Evolutionary conservation across 2,329 filamentous ascomycete species (phyloP).

Genomic region (Fusarium neocosmosporiellum): DNA sequence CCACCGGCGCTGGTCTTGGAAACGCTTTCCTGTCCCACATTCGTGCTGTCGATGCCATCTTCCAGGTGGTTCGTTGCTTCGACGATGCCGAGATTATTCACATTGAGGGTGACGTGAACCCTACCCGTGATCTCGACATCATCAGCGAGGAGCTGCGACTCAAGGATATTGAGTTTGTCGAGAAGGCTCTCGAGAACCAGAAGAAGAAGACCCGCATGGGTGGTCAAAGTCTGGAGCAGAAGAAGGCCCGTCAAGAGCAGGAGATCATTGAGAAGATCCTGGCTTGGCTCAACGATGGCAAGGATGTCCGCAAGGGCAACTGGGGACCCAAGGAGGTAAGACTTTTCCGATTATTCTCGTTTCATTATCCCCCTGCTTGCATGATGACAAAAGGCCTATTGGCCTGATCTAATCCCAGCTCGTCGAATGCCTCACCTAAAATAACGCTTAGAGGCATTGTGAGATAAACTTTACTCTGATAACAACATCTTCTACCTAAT

Average conservation of each 20-base stretch:
- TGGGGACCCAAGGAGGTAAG: constrained; percentile 97
- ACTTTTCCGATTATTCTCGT: constrained; percentile 33
- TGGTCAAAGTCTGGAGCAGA: constrained; percentile 96
- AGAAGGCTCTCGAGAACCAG: constrained; percentile 92
- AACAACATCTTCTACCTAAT: constrained; percentile 24
- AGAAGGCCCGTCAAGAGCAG: constrained; percentile 95
- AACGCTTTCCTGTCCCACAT: constrained; percentile 99
- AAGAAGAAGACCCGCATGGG: constrained; percentile 96
- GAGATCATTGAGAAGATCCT: constrained; percentile 93
- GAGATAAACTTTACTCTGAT: constrained; percentile 88
- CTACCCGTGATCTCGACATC: constrained; percentile 91
- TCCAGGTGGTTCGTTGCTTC: constrained; percentile 96
- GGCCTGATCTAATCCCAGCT: constrained; percentile 99
- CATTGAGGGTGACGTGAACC: constrained; percentile 98
- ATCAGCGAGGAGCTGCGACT: constrained; percentile 96
- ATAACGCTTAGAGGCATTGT: constrained; percentile 80
- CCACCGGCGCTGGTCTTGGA: constrained; percentile 95
- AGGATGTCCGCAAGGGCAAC: constrained; percentile 90
- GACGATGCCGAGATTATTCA: constrained; percentile 99
- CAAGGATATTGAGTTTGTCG: constrained; percentile 98
- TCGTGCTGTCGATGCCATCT: constrained; percentile 96
- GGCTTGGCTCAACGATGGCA: constrained; percentile 83
- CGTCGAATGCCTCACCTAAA: constrained; percentile 88
- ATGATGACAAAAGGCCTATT: constrained; percentile 99
- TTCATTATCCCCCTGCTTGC: constrained; percentile 49